Percentiles rank a stretch among this genome's conserved stretches.
Conservation (phyloP, 495 filamentous ascomycete genomes). For the Xylaria scruposa region DNA sequence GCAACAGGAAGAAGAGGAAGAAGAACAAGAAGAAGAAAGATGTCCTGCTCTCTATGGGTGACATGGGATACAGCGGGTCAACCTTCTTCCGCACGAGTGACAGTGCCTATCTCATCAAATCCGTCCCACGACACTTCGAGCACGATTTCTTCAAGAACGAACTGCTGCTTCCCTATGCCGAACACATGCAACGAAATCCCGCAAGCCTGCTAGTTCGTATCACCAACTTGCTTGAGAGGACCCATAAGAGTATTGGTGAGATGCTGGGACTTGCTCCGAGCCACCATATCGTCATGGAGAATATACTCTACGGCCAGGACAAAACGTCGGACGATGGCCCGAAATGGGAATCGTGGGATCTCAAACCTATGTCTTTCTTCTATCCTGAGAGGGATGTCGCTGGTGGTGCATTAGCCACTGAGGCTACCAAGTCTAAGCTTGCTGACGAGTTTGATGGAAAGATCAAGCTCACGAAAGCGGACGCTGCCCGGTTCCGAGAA, state of each 20-base stretch:
- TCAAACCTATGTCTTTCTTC: constrained; percentile 75
- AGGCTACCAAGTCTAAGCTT: constrained; percentile 64
- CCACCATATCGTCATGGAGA: constrained; percentile 78
- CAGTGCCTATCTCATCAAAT: constrained; percentile 68
- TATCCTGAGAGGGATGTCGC: constrained; percentile 73
- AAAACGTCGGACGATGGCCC: constrained; percentile 44
- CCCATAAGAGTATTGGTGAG: constrained; percentile 60
- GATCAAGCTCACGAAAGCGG: constrained; percentile 56
- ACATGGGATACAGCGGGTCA: constrained; percentile 68
- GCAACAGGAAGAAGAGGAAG: constrained; percentile 29
- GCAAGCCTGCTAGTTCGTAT: constrained; percentile 69
- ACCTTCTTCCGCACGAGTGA: constrained; percentile 73
- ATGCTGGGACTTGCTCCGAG: constrained; percentile 62
- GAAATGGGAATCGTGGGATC: constrained; percentile 72
- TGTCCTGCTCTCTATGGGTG: constrained; percentile 55
- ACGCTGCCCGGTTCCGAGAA: constrained; percentile 58
- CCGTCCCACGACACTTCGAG: constrained; percentile 69
- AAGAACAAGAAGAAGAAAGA: constrained; percentile 25
- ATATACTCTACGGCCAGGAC: constrained; percentile 64
- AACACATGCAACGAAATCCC: constrained; percentile 64
- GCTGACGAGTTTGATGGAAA: constrained; percentile 71
- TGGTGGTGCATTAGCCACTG: constrained; percentile 61
- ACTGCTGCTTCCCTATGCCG: constrained; percentile 63
- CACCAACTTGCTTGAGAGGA: constrained; percentile 66
- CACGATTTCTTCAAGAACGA: constrained; percentile 71